Percentiles rank a stretch among this genome's conserved stretches.
Evolutionary conservation across 305 asterid species (phyloP).

Genomic region (Solanum hybrid): DNA sequence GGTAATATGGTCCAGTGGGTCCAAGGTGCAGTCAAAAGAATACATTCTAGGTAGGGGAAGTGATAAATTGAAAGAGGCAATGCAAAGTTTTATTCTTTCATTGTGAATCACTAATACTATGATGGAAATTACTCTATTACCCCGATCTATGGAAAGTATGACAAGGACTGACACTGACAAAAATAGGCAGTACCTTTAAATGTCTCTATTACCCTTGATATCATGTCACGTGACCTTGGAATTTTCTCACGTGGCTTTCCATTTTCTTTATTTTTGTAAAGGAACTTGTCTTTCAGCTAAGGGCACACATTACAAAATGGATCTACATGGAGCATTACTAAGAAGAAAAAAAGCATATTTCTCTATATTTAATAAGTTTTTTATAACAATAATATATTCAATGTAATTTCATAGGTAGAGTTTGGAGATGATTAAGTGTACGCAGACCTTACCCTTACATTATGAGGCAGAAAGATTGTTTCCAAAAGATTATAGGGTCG

Average conservation of each 20-base stretch:
- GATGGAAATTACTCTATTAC: neutral
- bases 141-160: neutral
- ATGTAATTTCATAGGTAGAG: neutral
- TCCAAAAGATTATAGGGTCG: neutral
- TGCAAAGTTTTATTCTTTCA: neutral
- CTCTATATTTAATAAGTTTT: too few species aligned
- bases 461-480: accelerated
- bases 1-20: neutral
- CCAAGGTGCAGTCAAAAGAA: neutral
- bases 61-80: neutral
- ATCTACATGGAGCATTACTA: too few species aligned
- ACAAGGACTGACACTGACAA: neutral
- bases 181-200: neutral
- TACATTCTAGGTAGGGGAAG: neutral
- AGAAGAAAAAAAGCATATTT: neutral
- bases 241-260: neutral
- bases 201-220: neutral
- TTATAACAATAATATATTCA: neutral
- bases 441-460: too few species aligned
- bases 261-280: neutral
- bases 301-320: neutral
- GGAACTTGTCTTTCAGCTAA: neutral
- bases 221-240: neutral
- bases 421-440: neutral
- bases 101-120: neutral